Conservation (phyloP, 2,329 filamentous ascomycete species). For the Aureobasidium sp. region DNA sequence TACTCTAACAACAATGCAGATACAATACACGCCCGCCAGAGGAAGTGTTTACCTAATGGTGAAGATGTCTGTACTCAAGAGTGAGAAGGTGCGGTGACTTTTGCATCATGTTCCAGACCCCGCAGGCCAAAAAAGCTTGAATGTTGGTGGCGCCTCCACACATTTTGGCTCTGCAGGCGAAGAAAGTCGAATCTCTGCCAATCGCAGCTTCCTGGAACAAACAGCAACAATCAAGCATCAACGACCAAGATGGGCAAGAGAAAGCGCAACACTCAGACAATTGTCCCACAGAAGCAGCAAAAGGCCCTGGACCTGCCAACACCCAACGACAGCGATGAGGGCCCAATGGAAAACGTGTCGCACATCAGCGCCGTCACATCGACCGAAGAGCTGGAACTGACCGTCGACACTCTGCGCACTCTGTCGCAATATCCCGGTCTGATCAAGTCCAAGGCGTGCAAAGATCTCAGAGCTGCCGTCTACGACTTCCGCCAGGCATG, state of each 20-base stretch:
- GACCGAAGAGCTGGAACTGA: slow-evolving; percentile 71
- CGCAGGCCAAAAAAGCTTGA: slow-evolving; percentile 8
- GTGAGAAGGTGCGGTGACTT: too few species aligned
- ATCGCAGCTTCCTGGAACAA: background rate
- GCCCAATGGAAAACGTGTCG: background rate
- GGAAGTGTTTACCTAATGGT: too few species aligned
- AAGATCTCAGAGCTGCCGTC: slow-evolving; percentile 70
- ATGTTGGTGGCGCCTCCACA: background rate
- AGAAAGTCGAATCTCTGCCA: background rate
- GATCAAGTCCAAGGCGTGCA: slow-evolving; percentile 75
- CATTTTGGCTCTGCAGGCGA: background rate
- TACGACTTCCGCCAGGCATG: slow-evolving; percentile 76
- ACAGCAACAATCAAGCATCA: background rate
- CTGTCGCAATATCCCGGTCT: slow-evolving; percentile 66
- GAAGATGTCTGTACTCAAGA: too few species aligned
- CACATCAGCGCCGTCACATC: slow-evolving; percentile 57
- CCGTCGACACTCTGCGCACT: slow-evolving; percentile 68
- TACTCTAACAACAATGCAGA: too few species aligned
- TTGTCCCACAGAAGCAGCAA: background rate
- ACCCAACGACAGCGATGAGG: slow-evolving; percentile 15
- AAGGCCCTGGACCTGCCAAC: slow-evolving; percentile 11
- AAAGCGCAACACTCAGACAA: slow-evolving; percentile 19
- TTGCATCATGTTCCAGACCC: slow-evolving; percentile 1
- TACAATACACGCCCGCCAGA: too few species aligned
- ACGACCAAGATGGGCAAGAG: slow-evolving; percentile 18